Percentiles rank a stretch among this genome's conserved stretches.
These are phyloP conservation scores for Brassica cretica DNA, from an alignment of 345 rosid genomes.

Conservation along the genomic window DNA sequence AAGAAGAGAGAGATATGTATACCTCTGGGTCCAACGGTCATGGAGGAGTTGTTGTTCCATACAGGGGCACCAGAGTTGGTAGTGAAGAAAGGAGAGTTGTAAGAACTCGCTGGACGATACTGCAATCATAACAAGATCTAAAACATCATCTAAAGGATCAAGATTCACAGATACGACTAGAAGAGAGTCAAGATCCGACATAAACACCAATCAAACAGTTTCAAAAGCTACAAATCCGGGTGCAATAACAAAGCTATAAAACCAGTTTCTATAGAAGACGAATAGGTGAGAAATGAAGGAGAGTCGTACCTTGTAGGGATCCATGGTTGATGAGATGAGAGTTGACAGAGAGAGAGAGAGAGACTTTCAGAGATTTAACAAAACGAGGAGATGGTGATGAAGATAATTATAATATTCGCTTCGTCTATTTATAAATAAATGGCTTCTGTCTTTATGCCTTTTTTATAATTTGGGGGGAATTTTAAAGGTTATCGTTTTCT, in stretches of 20 bases:
- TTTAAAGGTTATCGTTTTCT: slow-evolving; percentile 39
- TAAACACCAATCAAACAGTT: not conserved
- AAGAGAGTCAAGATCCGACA: not conserved
- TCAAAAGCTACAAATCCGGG: not conserved
- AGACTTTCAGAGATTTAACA: slow-evolving; percentile 19
- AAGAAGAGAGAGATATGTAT: not conserved
- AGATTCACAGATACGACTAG: not conserved
- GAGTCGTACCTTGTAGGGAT: slow-evolving; percentile 53
- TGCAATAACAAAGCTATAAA: not conserved
- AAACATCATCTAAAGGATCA: not conserved
- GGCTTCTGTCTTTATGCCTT: slow-evolving; percentile 27
- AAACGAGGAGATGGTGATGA: slow-evolving; percentile 27
- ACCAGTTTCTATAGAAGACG: not conserved
- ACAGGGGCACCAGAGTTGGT: slow-evolving; percentile 50
- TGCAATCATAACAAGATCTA: slow-evolving; percentile 3
- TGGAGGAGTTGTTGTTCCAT: slow-evolving; percentile 48
- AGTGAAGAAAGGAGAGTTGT: slow-evolving; percentile 44
- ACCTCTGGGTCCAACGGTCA: slow-evolving; percentile 48
- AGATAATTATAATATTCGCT: slow-evolving; percentile 20
- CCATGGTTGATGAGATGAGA: slow-evolving; percentile 41
- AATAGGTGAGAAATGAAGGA: not conserved
- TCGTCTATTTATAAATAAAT: slow-evolving; percentile 37
- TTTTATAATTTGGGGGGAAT: not conserved
- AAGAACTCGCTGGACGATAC: slow-evolving; percentile 45
- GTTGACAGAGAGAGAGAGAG: slow-evolving; percentile 18